These are phyloP conservation scores for Apiospora aurea DNA, from an alignment of 2,329 filamentous ascomycete species.

Conservation along the genomic window DNA sequence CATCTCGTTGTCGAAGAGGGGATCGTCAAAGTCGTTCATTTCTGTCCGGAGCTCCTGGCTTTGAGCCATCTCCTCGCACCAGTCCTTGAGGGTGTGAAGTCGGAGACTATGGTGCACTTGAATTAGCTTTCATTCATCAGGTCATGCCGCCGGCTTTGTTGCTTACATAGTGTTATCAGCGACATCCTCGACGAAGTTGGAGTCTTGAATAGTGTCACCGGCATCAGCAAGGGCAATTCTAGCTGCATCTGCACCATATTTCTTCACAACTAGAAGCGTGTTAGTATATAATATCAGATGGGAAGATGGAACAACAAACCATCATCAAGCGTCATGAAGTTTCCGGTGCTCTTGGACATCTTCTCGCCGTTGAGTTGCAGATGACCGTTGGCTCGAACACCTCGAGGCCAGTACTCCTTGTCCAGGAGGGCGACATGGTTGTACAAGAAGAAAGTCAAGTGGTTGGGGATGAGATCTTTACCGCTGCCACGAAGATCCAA, in stretches of 20 bases:
- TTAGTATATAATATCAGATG: not conserved
- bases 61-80: conserved; percentile 85
- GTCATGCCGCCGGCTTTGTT: not conserved
- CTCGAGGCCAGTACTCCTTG: conserved; percentile 85
- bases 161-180: conserved; percentile 83
- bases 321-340: conserved; percentile 91
- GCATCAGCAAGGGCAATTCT: conserved; percentile 93
- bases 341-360: conserved; percentile 98
- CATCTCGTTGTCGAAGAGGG: conserved; percentile 92
- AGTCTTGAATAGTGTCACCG: conserved; percentile 92
- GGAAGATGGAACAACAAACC: not conserved
- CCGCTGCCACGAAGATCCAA: conserved; percentile 87
- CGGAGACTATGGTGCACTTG: conserved; percentile 59
- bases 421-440: conserved; percentile 91
- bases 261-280: conserved; percentile 66
- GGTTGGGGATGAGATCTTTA: conserved; percentile 93
- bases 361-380: conserved; percentile 95
- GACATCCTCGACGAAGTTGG: conserved; percentile 96
- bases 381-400: conserved; percentile 90
- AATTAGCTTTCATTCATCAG: not conserved
- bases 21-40: conserved; percentile 81
- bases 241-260: conserved; percentile 93
- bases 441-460: conserved; percentile 95
- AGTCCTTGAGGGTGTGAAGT: conserved; percentile 82
- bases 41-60: conserved; percentile 81